Evolutionary conservation across 208 protist species (phyloP), one percentile per base, ranked within the genome.

Genomic region (Leishmania guyanensis): DNA sequence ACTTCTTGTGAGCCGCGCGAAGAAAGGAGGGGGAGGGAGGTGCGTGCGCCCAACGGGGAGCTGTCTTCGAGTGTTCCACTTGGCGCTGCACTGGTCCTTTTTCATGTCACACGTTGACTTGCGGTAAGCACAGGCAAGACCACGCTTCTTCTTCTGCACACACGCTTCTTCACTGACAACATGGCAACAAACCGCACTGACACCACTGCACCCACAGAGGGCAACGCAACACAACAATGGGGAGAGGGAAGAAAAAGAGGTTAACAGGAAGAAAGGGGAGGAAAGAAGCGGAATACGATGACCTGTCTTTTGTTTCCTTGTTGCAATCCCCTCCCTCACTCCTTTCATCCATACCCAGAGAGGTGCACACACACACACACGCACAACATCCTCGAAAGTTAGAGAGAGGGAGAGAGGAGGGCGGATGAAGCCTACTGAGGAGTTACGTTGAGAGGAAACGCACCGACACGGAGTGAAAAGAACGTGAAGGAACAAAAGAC

Each of bases 221-320:
- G 29, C 60, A 66, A 66, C 60, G n/a, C n/a, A 39, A 66, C n/a
- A 66, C 22, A 66, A 36, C 60, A 66, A n/a, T 66, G 20, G 29
- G 0, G 60, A 17, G 4, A n/a, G 60, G 29, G 26, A 29, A 64
- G 20, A 39, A 56, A 56, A 56, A 66, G 12, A 39, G 48, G 36
- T 26, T 22, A 73, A 73, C n/a, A 62, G 48, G 20, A 75, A 75
- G 43, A 53, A 48, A 53, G 72, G 26, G n/a, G 64, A 62, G 16
- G 43, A 10, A 14, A 69, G 64, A n/a, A 50, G 66, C 39, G 14
- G 66, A 50, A 71, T 4, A 43, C 2, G 17, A 50, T 12, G 26
- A 50, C 39, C 48, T 5, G 39, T 43, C 66, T 43, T 17, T 71
- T 39, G 2, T 71, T 22, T 33, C 64, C 64, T 29, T 50, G 66